Percentiles rank a stretch among this genome's conserved stretches.
phyloP scores from a whole-genome alignment of 2,329 filamentous ascomycete genomes.

The Trichoderma pleuroti region DNA sequence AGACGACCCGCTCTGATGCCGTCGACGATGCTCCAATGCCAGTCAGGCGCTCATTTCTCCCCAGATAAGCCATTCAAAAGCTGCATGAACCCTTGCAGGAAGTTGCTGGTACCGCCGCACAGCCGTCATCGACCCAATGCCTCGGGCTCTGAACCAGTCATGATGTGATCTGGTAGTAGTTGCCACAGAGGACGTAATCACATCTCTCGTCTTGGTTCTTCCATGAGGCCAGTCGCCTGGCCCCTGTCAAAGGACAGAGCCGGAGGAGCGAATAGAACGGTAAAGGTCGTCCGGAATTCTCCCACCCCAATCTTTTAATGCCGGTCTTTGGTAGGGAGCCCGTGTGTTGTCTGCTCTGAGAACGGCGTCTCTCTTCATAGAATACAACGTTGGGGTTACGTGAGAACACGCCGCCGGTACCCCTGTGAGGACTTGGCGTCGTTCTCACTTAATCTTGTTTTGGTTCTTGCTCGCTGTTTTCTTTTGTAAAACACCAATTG shows the following conservation, averaged over 20 bases:
- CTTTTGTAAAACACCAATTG: neutral
- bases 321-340: neutral
- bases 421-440: neutral
- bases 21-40: slow-evolving; percentile 12
- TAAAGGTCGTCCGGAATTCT: neutral
- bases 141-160: slow-evolving; percentile 7
- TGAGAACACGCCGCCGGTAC: neutral
- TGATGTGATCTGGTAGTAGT: neutral
- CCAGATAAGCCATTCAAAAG: slow-evolving; percentile 14
- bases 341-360: neutral
- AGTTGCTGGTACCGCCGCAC: neutral
- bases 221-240: neutral
- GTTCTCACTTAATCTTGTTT: neutral
- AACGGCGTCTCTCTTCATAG: neutral
- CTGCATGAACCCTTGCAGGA: slow-evolving; percentile 12
- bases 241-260: neutral
- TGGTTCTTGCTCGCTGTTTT: neutral
- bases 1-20: slow-evolving; percentile 8
- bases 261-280: neutral
- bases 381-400: slow-evolving; percentile 6
- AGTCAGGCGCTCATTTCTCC: slow-evolving; percentile 12
- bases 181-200: neutral
- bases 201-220: neutral
- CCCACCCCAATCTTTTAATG: neutral
- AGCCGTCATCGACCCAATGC: slow-evolving; percentile 4